phyloP scores from a whole-genome alignment of 345 rosid species.

The Alliaria petiolata region DNA sequence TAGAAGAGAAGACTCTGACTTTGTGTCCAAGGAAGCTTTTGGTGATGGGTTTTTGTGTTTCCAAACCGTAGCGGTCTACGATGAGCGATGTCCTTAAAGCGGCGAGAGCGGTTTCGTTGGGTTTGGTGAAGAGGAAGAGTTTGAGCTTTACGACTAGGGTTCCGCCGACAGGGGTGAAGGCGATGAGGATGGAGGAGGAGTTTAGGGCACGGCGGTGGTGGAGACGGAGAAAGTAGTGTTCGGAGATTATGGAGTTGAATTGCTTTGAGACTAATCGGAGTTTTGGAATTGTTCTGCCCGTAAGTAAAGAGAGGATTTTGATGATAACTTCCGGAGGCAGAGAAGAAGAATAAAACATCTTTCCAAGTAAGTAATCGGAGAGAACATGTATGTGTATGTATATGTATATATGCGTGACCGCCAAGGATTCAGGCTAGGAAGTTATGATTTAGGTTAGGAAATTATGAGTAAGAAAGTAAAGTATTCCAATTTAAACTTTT shows the following conservation, averaged over 20 bases:
- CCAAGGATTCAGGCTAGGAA: conserved; percentile 1
- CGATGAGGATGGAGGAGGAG: neutral
- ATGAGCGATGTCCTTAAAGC: neutral
- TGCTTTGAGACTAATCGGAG: conserved; percentile 13
- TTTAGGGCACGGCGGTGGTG: neutral
- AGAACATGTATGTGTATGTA: neutral
- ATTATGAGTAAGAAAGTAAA: neutral
- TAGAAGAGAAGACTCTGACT: conserved; percentile 20
- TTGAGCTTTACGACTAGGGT: conserved; percentile 2
- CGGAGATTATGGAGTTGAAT: conserved; percentile 24
- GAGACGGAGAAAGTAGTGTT: conserved; percentile 5
- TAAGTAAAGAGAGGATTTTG: conserved; percentile 15
- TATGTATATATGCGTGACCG: neutral
- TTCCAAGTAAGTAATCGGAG: neutral
- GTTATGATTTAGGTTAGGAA: too few species aligned
- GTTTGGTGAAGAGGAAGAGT: conserved; percentile 9
- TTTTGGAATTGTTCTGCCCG: neutral
- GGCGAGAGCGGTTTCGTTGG: neutral
- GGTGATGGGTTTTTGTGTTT: conserved; percentile 6
- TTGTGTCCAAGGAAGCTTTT: conserved; percentile 7
- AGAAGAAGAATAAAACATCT: neutral
- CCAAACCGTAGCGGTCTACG: neutral
- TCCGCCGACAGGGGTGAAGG: neutral
- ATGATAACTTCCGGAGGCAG: conserved; percentile 16
- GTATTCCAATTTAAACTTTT: too few species aligned